Conservation (phyloP, 208 protist genomes). For the Tritrichomonas musculus region DNA sequence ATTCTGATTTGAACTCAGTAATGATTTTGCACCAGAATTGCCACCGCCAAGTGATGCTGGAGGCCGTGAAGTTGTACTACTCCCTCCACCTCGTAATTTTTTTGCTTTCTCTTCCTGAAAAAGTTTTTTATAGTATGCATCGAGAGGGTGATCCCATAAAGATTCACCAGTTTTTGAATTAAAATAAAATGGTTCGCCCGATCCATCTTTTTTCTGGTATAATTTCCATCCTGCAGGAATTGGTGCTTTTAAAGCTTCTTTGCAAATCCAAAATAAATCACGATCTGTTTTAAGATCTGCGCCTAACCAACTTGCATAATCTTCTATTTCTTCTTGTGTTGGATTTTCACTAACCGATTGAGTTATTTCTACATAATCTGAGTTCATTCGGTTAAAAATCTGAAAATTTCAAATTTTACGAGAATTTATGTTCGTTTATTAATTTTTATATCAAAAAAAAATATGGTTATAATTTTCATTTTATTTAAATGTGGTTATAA, state of each 20-base stretch:
- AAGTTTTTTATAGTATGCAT: background rate
- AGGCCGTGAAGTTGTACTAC: background rate
- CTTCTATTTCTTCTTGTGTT: background rate
- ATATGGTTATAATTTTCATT: too few relatives aligned
- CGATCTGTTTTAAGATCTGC: background rate
- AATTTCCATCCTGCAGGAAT: conserved; percentile 4
- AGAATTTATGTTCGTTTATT: too few relatives aligned
- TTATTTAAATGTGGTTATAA: too few relatives aligned
- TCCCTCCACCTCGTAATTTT: background rate
- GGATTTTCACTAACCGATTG: background rate
- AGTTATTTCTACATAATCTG: background rate
- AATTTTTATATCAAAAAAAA: too few relatives aligned
- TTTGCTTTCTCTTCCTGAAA: background rate
- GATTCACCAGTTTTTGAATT: conserved; percentile 21
- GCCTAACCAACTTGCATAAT: background rate
- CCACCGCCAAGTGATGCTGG: background rate
- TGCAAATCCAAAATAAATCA: background rate
- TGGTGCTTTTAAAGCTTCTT: background rate
- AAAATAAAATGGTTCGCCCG: conserved; percentile 21
- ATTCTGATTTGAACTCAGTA: background rate
- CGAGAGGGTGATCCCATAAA: conserved; percentile 23
- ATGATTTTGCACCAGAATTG: background rate
- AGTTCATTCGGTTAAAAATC: too few relatives aligned
- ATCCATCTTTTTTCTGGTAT: conserved; percentile 8
- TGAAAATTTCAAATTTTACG: too few relatives aligned